phyloP scores from a whole-genome alignment of 345 rosid genomes.

The Ceriops zippeliana region DNA sequence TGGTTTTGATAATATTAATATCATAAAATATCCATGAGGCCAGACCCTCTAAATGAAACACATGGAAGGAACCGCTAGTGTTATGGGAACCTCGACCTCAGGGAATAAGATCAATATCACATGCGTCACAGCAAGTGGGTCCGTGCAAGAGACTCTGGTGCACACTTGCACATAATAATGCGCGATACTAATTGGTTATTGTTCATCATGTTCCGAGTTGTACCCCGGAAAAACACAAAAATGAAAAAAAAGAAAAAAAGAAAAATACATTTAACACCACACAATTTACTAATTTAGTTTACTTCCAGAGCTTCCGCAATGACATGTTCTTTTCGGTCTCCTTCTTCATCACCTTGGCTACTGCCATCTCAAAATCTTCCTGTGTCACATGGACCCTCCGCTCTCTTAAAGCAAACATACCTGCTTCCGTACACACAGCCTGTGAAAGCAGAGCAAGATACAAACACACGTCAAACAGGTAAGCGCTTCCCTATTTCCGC shows the following conservation, averaged over 20 bases:
- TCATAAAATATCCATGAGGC: too few species aligned
- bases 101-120: too few species aligned
- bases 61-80: too few species aligned
- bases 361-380: constrained; percentile 99
- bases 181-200: neutral
- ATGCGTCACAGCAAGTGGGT: neutral
- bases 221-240: neutral
- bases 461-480: neutral
- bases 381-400: constrained; percentile 96
- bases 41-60: too few species aligned
- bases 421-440: constrained; percentile 99
- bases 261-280: too few species aligned
- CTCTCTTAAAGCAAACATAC: constrained; percentile 97
- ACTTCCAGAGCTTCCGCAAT: constrained; percentile 94
- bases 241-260: too few species aligned
- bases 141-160: neutral
- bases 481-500: too few species aligned
- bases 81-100: too few species aligned
- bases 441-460: constrained; percentile 21
- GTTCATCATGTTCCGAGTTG: neutral
- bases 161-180: neutral
- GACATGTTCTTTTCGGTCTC: constrained; percentile 99
- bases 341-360: constrained; percentile 99
- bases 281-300: constrained; percentile 1
- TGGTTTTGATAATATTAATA: too few species aligned